Percentiles rank a stretch among this genome's conserved stretches.
These are phyloP conservation scores for Pseudocercospora macadamiae DNA, from an alignment of 2,329 filamentous ascomycete genomes.

Conservation along the genomic window DNA sequence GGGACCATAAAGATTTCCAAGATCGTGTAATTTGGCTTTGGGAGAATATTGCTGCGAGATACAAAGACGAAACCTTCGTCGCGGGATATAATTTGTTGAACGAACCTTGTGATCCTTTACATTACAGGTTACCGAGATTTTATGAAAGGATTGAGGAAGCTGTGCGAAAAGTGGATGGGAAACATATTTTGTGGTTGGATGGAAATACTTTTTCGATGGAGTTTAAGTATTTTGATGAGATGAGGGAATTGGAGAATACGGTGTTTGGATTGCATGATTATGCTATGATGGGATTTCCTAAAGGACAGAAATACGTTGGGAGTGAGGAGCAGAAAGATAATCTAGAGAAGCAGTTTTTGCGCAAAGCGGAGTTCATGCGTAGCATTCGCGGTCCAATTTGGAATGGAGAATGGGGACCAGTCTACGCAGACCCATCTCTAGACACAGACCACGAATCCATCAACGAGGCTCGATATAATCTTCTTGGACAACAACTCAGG, in stretches of 20 bases:
- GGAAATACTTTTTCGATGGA: slow-evolving; percentile 46
- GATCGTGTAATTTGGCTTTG: slow-evolving; percentile 55
- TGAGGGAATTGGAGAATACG: slow-evolving; percentile 19
- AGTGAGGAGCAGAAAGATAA: slow-evolving; percentile 48
- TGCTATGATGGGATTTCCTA: slow-evolving; percentile 54
- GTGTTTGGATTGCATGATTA: slow-evolving; percentile 56
- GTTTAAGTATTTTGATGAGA: slow-evolving; percentile 45
- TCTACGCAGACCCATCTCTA: slow-evolving; percentile 49
- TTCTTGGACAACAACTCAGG: slow-evolving; percentile 50
- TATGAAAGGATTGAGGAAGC: slow-evolving; percentile 52
- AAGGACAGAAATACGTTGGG: slow-evolving; percentile 47
- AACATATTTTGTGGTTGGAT: slow-evolving; percentile 52
- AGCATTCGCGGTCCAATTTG: slow-evolving; percentile 49
- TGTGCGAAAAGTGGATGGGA: slow-evolving; percentile 50
- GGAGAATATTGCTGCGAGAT: slow-evolving; percentile 51
- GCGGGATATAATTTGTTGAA: slow-evolving; percentile 59
- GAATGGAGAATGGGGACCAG: slow-evolving; percentile 56
- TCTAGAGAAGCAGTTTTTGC: slow-evolving; percentile 49
- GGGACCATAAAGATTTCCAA: slow-evolving; percentile 56
- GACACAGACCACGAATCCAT: slow-evolving; percentile 43
- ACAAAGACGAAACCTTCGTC: slow-evolving; percentile 50
- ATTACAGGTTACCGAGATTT: slow-evolving; percentile 50
- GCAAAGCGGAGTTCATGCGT: slow-evolving; percentile 54
- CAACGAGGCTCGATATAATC: slow-evolving; percentile 47
- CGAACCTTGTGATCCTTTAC: slow-evolving; percentile 54